These are phyloP conservation scores for Mortierella sp. DNA, from an alignment of 371 early-diverging fungal genomes.

Conservation along the genomic window DNA sequence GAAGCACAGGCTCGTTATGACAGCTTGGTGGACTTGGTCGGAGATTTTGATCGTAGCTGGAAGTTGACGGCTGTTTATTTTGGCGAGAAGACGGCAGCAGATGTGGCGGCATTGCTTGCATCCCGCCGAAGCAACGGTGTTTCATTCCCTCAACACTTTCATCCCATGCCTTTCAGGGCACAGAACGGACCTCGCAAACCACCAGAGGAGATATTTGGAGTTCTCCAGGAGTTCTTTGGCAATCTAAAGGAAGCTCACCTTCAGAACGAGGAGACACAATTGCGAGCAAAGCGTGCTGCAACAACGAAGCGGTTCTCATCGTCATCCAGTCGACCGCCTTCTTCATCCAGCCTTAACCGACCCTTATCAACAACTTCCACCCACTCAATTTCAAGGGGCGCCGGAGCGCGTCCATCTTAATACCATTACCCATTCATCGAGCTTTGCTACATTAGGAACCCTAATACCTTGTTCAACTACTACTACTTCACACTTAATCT, in stretches of 20 bases:
- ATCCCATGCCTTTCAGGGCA: slow-evolving; percentile 21
- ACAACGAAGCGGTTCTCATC: slow-evolving; percentile 1
- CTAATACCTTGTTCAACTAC: no score
- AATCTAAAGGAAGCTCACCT: slow-evolving; percentile 48
- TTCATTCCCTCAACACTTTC: slow-evolving; percentile 15
- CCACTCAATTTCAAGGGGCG: slow-evolving; percentile 3
- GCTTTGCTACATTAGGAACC: background rate
- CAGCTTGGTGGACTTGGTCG: slow-evolving; percentile 38
- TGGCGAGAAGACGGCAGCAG: slow-evolving; percentile 41
- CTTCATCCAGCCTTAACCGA: background rate
- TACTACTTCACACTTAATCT: no score
- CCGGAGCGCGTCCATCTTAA: slow-evolving; percentile 10
- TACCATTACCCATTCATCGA: no score
- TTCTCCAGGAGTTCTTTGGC: slow-evolving; percentile 43
- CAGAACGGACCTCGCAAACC: slow-evolving; percentile 40
- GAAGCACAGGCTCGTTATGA: slow-evolving; percentile 39
- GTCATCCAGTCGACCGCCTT: background rate
- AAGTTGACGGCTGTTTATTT: slow-evolving; percentile 44
- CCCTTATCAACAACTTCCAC: background rate
- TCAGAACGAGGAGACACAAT: slow-evolving; percentile 41
- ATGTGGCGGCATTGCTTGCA: background rate
- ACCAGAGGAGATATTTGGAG: slow-evolving; percentile 51
- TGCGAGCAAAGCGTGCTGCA: slow-evolving; percentile 34
- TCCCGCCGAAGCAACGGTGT: background rate
- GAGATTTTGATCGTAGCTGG: slow-evolving; percentile 41